Evolutionary conservation across 2,329 filamentous ascomycete genomes (phyloP).

Genomic region (Pseudonectria foliicola): DNA sequence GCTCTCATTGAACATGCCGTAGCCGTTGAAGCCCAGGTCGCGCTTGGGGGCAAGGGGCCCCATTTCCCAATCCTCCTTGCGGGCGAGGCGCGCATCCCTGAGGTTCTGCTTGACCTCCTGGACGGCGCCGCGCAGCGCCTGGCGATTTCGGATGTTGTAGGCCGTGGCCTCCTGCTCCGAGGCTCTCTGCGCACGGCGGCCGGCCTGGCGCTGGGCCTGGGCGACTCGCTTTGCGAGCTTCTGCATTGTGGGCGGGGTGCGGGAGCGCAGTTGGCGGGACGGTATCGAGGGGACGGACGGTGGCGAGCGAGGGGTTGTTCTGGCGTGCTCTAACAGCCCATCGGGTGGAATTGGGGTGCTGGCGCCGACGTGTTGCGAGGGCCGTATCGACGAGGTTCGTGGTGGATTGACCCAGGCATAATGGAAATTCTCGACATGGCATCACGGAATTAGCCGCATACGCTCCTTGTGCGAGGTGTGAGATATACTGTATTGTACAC

Average conservation of each 20-base stretch:
- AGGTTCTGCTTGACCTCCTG: constrained; percentile 29
- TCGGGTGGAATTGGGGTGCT: constrained; percentile 17
- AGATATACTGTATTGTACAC: constrained; percentile 9
- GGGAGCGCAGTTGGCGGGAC: constrained; percentile 3
- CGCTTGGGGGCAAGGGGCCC: constrained; percentile 72
- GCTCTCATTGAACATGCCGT: constrained; percentile 45
- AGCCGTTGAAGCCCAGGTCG: constrained; percentile 57
- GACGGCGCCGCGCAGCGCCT: constrained; percentile 23
- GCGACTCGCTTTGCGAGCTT: constrained; percentile 61
- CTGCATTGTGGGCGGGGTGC: constrained; percentile 48
- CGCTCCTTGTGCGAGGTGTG: constrained; percentile 2
- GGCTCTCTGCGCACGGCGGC: constrained; percentile 37
- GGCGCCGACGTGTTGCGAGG: constrained; percentile 17
- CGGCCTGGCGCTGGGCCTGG: constrained; percentile 58
- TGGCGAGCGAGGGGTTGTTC: constrained; percentile 6
- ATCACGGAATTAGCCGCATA: constrained; percentile 13
- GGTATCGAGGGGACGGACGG: no score
- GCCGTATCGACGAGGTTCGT: constrained; percentile 17
- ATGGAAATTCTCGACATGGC: constrained; percentile 22
- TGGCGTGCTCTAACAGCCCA: constrained; percentile 19
- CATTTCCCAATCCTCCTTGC: constrained; percentile 70
- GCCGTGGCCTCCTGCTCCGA: constrained; percentile 25
- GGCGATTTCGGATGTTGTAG: constrained; percentile 24
- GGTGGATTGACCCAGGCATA: constrained; percentile 14
- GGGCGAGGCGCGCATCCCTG: constrained; percentile 38